Percentiles rank a stretch among this genome's conserved stretches.
These are phyloP conservation scores for Dysphania ambrosioides DNA, from an alignment of 148 eudicot species.

Conservation along the genomic window DNA sequence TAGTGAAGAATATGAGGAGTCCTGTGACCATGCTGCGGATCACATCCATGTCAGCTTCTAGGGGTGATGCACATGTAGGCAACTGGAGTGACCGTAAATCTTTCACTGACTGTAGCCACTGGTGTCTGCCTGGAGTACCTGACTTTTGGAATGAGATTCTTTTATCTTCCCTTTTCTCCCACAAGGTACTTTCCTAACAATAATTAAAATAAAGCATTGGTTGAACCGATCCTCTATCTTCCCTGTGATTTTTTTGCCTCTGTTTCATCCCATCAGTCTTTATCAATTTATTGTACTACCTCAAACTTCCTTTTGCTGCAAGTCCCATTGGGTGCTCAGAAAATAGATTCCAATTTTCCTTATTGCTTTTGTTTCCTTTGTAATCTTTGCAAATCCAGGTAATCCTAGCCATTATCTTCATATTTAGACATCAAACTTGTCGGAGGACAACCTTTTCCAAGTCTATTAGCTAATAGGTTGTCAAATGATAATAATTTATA, in stretches of 20 bases:
- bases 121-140: constrained; percentile 80
- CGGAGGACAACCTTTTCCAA: no score
- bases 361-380: not conserved
- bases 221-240: constrained; percentile 15
- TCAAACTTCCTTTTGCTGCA: not conserved
- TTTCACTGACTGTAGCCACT: constrained; percentile 69
- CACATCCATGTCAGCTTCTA: constrained; percentile 55
- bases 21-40: constrained; percentile 56
- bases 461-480: no score
- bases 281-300: not conserved
- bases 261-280: not conserved
- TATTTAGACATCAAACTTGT: no score
- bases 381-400: not conserved
- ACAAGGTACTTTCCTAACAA: constrained; percentile 19
- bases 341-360: not conserved
- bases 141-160: constrained; percentile 69
- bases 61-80: constrained; percentile 74
- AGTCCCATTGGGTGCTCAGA: not conserved
- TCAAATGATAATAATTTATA: no score
- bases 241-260: not conserved
- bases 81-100: constrained; percentile 52
- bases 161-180: constrained; percentile 39
- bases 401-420: not conserved
- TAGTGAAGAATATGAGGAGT: constrained; percentile 38
- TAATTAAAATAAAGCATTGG: constrained; percentile 14